Evolutionary conservation across 2,329 filamentous ascomycete genomes (phyloP), one percentile per base, ranked within the genome.

Genomic region (Bertia moriformis): DNA sequence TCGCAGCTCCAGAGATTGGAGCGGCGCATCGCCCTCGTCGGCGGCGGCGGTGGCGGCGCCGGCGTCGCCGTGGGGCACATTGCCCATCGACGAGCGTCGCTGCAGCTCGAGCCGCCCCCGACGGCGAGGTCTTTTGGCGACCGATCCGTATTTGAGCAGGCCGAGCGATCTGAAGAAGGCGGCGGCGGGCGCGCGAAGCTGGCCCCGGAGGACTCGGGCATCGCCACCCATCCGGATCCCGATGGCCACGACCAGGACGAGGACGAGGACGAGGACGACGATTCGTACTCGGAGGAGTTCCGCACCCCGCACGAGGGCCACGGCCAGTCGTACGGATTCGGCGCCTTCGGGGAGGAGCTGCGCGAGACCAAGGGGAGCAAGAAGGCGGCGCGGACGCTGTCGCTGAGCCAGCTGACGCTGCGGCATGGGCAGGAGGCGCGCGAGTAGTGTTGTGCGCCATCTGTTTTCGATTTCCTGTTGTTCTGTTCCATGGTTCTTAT

Each of bases 341-440:
- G 60, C 3, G 59, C 56, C 3, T 64, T 63, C 37, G 64, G 56
- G 39, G 64, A 62, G 51, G 62, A 62, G 48, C 53, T 62, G 44
- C 53, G 43, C 29, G 55, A 49, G 18, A 59, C 59, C 18, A 58
- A 58, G 15, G 57, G 60, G 38, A 54, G 58, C 38, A 68, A 69
- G 44, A 72, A 62, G 51, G 73, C 76, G 1, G 73, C 72, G 17
- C 70, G 72, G 45, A 79, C 74, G 33, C 64, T 85, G 49, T 83
- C 72, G 19, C 61, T 81, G 10, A 73, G 72, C 43, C 71, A 74
- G 49, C 53, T 78, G 47, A 78, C 73, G 1, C 57, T 70, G 46
- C 59, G 57, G 32, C 61, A 58, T n/a, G n/a, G n/a, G n/a, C n/a
- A n/a, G n/a, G n/a, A n/a, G n/a, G n/a, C 46, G 52, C 55, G 14